A percentile compares a stretch with the other conserved stretches of the same genome.
Evolutionary conservation across 345 rosid genomes (phyloP).

Genomic region (Kernera saxatilis): DNA sequence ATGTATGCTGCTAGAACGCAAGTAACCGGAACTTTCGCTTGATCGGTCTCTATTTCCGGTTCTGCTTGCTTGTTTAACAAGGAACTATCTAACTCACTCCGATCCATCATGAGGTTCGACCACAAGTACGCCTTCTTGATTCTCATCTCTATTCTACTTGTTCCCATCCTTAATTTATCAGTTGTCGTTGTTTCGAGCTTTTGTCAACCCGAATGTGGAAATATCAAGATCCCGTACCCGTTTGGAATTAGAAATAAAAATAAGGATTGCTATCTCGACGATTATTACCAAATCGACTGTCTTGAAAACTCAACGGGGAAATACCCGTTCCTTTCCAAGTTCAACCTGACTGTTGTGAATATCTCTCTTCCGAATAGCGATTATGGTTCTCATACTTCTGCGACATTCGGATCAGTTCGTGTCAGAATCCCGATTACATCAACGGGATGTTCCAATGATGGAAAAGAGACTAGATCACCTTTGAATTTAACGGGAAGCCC

Average conservation of each 20-base stretch:
- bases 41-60: no score
- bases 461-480: neutral
- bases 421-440: neutral
- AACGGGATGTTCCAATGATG: neutral
- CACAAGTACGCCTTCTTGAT: no score
- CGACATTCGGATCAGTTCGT: neutral
- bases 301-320: no score
- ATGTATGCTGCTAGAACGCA: no score
- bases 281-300: constrained; percentile 8
- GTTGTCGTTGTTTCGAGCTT: neutral
- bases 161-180: neutral
- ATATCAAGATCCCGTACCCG: constrained; percentile 35
- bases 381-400: no score
- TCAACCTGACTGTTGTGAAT: neutral
- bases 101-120: no score
- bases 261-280: constrained; percentile 19
- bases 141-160: neutral
- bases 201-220: constrained; percentile 33
- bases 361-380: constrained; percentile 21
- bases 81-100: no score
- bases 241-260: constrained; percentile 28
- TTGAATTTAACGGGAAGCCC: neutral
- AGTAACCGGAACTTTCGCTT: no score
- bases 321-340: neutral
- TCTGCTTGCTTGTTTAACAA: no score